Evolutionary conservation across 176 grass and related monocot genomes (phyloP).

Genomic region (Areca catechu): DNA sequence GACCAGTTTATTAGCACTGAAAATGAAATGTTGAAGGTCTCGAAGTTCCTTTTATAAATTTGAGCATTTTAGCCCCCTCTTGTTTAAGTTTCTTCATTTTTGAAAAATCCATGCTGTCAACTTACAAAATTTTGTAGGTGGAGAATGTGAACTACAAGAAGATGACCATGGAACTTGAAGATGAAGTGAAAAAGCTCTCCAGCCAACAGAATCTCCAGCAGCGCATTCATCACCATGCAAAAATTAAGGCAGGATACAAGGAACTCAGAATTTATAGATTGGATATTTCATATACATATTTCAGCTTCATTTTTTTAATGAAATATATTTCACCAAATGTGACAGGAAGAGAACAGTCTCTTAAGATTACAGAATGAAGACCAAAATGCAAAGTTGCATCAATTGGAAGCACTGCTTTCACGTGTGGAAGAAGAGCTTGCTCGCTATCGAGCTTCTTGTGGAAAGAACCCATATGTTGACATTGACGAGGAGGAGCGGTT

Average conservation of each 20-base stretch:
- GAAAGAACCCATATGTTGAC: conserved; percentile 45
- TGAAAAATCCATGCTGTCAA: background rate
- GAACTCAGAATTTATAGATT: background rate
- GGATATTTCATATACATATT: conserved; percentile 1
- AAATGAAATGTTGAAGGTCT: conserved; percentile 83
- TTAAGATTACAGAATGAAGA: conserved; percentile 69
- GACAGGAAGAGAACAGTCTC: conserved; percentile 73
- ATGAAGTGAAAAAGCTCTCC: conserved; percentile 74
- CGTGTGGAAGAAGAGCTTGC: conserved; percentile 73
- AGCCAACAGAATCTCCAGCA: conserved; percentile 82
- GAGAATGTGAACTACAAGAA: conserved; percentile 87
- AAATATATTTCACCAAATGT: conserved; percentile 13
- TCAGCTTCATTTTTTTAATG: conserved; percentile 3
- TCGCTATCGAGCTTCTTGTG: conserved; percentile 40
- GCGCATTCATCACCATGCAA: conserved; percentile 87
- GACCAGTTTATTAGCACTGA: conserved; percentile 72
- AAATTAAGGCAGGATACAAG: conserved; percentile 60
- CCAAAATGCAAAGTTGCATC: conserved; percentile 47
- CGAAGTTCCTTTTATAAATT: background rate
- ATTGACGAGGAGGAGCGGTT: conserved; percentile 65
- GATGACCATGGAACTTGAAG: conserved; percentile 63
- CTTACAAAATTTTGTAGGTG: conserved; percentile 27
- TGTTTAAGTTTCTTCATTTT: conserved; percentile 9
- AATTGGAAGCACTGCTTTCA: conserved; percentile 38
- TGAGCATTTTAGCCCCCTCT: background rate